These are phyloP conservation scores for Phytopythium oedochilum DNA, from an alignment of 352 stramenopile genomes.

Conservation along the genomic window DNA sequence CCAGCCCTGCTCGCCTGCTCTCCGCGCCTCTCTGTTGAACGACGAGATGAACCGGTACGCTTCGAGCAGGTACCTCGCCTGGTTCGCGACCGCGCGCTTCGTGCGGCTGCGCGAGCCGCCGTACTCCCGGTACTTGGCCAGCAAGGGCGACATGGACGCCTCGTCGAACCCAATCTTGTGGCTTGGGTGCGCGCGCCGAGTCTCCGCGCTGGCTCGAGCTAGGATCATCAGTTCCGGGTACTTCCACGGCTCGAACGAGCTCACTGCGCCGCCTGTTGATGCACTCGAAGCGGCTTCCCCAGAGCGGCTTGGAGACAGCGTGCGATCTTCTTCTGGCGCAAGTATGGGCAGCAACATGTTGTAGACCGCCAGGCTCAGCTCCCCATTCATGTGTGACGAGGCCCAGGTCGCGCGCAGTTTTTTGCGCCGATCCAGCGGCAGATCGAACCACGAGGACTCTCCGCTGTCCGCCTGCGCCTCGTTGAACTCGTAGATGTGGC, in stretches of 20 bases:
- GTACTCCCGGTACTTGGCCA: background rate
- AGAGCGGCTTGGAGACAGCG: background rate
- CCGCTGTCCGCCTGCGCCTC: background rate
- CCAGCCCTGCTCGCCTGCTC: background rate
- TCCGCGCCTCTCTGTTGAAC: background rate
- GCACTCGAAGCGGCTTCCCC: background rate
- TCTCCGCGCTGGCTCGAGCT: background rate
- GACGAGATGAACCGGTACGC: background rate
- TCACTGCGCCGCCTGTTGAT: background rate
- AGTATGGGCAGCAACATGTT: background rate
- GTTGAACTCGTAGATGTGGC: constrained; percentile 1
- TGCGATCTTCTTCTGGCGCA: background rate
- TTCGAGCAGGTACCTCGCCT: background rate
- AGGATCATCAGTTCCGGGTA: background rate
- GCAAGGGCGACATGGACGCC: background rate
- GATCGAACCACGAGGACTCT: background rate
- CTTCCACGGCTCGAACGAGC: background rate
- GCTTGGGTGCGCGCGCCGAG: background rate
- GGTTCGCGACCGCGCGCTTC: background rate
- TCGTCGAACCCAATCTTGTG: background rate
- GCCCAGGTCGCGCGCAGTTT: background rate
- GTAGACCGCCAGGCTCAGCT: background rate
- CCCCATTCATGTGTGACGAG: no score
- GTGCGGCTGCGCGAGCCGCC: background rate
- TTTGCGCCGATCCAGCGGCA: background rate